Conservation (phyloP, 441 rosid genomes). For the Brassica hybrid region DNA sequence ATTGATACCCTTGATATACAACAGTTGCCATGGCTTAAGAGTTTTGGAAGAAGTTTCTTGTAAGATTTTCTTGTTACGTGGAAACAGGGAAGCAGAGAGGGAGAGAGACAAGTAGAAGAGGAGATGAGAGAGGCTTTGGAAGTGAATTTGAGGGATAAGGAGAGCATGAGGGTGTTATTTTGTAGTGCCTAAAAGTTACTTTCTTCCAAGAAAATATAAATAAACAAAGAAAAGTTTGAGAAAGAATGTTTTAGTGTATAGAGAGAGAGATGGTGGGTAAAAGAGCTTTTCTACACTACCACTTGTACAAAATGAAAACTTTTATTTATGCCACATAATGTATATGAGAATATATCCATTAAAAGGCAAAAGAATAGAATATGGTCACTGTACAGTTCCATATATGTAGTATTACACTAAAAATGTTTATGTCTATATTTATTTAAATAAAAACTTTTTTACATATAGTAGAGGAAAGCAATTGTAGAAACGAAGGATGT, state of each 20-base stretch:
- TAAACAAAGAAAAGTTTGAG: not conserved
- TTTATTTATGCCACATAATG: conserved; percentile 49
- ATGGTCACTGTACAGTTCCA: conserved; percentile 18
- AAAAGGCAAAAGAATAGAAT: conserved; percentile 23
- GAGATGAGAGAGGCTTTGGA: conserved; percentile 32
- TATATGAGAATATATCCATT: conserved; percentile 43
- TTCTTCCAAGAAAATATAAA: not conserved
- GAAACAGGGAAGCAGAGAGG: conserved; percentile 14
- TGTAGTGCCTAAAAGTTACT: conserved; percentile 64
- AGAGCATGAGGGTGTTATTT: conserved; percentile 53
- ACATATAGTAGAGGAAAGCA: not conserved
- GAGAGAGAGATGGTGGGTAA: conserved; percentile 38
- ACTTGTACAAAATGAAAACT: conserved; percentile 43
- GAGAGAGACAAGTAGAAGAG: conserved; percentile 33
- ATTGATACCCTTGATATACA: conserved; percentile 61
- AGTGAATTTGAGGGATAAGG: conserved; percentile 51
- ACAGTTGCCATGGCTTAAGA: conserved; percentile 60
- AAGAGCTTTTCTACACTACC: conserved; percentile 51
- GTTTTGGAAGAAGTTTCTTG: not conserved
- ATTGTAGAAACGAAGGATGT: conserved; percentile 24
- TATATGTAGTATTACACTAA: conserved; percentile 19
- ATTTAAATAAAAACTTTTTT: not conserved
- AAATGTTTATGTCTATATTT: not conserved
- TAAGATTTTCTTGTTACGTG: conserved; percentile 24
- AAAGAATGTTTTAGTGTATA: conserved; percentile 28